phyloP scores from a whole-genome alignment of 257 asterid genomes.

The Gentiana macrophylla region DNA sequence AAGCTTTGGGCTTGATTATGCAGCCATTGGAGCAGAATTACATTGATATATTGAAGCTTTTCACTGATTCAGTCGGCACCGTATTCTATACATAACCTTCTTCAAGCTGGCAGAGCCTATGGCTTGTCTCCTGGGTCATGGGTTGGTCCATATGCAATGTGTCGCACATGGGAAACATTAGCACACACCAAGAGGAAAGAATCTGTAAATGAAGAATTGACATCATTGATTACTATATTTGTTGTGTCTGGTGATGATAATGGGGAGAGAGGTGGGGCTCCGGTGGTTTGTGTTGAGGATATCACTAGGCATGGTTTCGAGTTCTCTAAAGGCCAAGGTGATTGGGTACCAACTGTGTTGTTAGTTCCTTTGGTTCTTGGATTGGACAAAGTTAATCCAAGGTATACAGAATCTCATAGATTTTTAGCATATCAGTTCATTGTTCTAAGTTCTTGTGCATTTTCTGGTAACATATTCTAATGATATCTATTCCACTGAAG shows the following conservation, averaged over 20 bases:
- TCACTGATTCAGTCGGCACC: conserved; percentile 83
- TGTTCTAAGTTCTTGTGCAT: background rate
- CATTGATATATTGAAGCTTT: conserved; percentile 62
- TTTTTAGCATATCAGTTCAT: background rate
- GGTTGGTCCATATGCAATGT: conserved; percentile 98
- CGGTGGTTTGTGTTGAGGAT: conserved; percentile 74
- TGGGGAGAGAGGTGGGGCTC: conserved; percentile 99
- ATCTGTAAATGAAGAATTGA: conserved; percentile 24
- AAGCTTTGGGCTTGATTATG: conserved; percentile 13
- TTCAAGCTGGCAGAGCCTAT: conserved; percentile 73
- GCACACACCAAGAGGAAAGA: conserved; percentile 38
- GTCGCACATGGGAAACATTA: conserved; percentile 94
- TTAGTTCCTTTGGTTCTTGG: conserved; percentile 97
- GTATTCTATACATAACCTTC: conserved; percentile 93
- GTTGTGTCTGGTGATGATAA: conserved; percentile 98
- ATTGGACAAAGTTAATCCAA: conserved; percentile 82
- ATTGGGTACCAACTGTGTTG: conserved; percentile 67
- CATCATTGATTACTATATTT: conserved; percentile 45
- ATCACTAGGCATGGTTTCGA: conserved; percentile 39
- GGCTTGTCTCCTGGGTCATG: conserved; percentile 96
- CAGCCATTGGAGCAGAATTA: conserved; percentile 68
- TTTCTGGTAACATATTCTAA: background rate
- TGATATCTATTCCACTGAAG: no score
- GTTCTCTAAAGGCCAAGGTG: conserved; percentile 34
- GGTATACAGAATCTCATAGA: conserved; percentile 30